Evolutionary conservation across 2,329 filamentous ascomycete genomes (phyloP).

Genomic region (Periglandula ipomoeae): DNA sequence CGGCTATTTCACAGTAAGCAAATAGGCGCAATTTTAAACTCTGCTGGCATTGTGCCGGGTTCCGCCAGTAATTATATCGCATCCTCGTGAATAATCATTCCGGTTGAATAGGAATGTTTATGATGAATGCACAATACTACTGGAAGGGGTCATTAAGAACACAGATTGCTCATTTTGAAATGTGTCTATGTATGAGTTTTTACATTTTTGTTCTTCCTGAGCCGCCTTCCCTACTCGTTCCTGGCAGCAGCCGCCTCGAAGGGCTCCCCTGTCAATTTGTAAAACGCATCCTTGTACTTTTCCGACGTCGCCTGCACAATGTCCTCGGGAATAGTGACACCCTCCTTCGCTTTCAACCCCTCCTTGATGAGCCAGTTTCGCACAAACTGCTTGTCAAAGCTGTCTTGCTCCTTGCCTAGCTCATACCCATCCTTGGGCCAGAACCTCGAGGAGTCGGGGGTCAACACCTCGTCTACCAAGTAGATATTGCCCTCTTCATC

Average conservation of each 20-base stretch:
- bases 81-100: too few species aligned
- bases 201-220: not conserved
- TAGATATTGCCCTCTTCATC: constrained; percentile 37
- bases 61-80: too few species aligned
- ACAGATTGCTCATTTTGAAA: too few species aligned
- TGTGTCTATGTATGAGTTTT: not conserved
- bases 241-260: constrained; percentile 22
- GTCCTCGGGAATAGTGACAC: constrained; percentile 53
- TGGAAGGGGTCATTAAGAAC: too few species aligned
- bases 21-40: not conserved
- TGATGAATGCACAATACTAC: too few species aligned
- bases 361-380: constrained; percentile 71
- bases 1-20: constrained; percentile 4
- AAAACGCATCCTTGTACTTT: constrained; percentile 19
- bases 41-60: too few species aligned
- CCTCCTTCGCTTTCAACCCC: constrained; percentile 47
- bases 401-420: constrained; percentile 65
- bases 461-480: constrained; percentile 72
- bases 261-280: constrained; percentile 49
- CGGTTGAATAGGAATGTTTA: too few species aligned
- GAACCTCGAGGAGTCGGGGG: constrained; percentile 76
- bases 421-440: constrained; percentile 62
- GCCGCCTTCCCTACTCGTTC: constrained; percentile 1
- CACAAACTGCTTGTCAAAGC: constrained; percentile 82
- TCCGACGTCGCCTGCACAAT: constrained; percentile 11